phyloP scores from a whole-genome alignment of 2,329 filamentous ascomycete species.

The Hypoxylon sp. region DNA sequence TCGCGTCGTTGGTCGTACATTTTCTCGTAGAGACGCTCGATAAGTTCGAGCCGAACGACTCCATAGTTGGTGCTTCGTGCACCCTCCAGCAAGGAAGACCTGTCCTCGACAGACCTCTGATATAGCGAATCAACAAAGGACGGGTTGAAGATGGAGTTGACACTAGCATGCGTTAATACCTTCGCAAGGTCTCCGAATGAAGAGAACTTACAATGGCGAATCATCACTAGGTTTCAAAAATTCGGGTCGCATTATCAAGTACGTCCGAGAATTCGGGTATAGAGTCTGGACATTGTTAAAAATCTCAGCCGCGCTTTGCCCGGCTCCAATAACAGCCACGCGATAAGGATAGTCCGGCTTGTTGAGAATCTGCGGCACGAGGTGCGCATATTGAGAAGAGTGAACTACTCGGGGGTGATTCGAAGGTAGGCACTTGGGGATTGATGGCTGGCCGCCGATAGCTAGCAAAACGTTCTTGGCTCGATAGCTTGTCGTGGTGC shows the following conservation, averaged over 20 bases:
- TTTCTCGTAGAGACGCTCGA: conserved; percentile 88
- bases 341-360: conserved; percentile 72
- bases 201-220: conserved; percentile 84
- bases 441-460: conserved; percentile 73
- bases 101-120: conserved; percentile 73
- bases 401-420: conserved; percentile 84
- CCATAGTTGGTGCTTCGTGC: conserved; percentile 94
- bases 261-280: conserved; percentile 85
- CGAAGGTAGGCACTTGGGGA: conserved; percentile 78
- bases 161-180: conserved; percentile 65
- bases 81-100: conserved; percentile 72
- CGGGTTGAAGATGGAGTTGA: conserved; percentile 97
- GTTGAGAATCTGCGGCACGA: conserved; percentile 71
- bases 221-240: conserved; percentile 93
- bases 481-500: conserved; percentile 65
- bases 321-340: conserved; percentile 88
- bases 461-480: conserved; percentile 76
- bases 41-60: conserved; percentile 90
- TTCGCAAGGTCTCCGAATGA: not conserved
- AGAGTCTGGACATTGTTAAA: conserved; percentile 88
- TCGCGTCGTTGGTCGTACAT: conserved; percentile 88
- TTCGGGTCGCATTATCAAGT: conserved; percentile 84
- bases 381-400: conserved; percentile 85
- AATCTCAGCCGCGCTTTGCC: conserved; percentile 95
- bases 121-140: conserved; percentile 84